Evolutionary conservation across 139 green algal genomes (phyloP), one percentile per base, ranked within the genome.

Genomic region (Parachlorella kessleri): DNA sequence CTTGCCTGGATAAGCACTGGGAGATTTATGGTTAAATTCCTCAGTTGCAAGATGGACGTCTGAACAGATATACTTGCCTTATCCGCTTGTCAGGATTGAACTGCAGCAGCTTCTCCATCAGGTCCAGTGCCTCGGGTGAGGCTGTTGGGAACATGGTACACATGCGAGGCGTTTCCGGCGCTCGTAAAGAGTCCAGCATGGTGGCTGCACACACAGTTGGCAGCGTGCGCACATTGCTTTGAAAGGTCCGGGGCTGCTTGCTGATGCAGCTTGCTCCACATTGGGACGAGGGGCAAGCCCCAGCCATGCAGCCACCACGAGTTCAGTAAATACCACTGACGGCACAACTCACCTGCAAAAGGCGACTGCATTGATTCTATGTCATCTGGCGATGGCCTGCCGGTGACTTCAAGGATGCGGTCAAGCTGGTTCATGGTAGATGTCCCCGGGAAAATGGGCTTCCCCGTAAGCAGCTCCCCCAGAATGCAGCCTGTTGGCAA

Each of bases 401-500:
- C 84, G 40, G 93, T 96, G 54, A 97, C 82, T 83, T 97, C 92
- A 70, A 97, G 81, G 55, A 98, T 95, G 32, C 92, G 83, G 80
- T 97, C 93, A 67, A 98, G 87, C 87, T 98, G 94, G 84, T 97
- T 97, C 92, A 99, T 98, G 66, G 96, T 99, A 69, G 90, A 97
- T 36, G 86, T 95, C 55, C 96, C 96, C 8, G 94, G 93, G 82
- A 98, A 98, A 73, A 98, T 92, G 59, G 95, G 95, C 77, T 94
- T 95, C 48, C 91, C 88, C 24, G 89, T 87, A 65, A 99, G 84
- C 54, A 99, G 88, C 92, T 99, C 97, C 39, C 96, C 94, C 36
- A 99, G 89, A 76, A 99, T 99, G 90, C 97, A 99, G 53, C 92
- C 92, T 95, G 48, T n/a, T n/a, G n/a, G n/a, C n/a, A n/a, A n/a